Percentiles rank a stretch among this genome's conserved stretches.
Conservation (phyloP, 345 rosid species). For the Bruguiera parviflora region DNA sequence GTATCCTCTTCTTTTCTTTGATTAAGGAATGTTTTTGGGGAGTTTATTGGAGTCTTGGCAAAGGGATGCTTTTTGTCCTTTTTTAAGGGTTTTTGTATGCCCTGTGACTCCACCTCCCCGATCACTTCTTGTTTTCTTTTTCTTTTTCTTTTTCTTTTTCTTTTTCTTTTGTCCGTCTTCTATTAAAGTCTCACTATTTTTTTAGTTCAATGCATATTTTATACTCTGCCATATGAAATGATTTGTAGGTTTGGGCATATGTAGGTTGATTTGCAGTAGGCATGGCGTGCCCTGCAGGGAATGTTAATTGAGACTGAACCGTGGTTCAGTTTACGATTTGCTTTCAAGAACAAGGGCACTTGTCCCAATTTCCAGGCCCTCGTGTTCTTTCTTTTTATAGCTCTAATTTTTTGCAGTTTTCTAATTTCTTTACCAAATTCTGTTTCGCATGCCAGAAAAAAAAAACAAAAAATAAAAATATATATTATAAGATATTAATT, state of each 20-base stretch:
- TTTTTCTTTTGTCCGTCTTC: too few relatives aligned
- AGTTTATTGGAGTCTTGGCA: neutral
- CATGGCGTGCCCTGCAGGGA: conserved; percentile 10
- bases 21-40: neutral
- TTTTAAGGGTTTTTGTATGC: neutral
- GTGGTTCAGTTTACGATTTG: conserved; percentile 17
- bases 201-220: too few relatives aligned
- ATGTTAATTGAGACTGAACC: conserved; percentile 15
- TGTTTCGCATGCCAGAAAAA: too few relatives aligned
- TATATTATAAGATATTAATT: too few relatives aligned
- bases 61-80: neutral
- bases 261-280: neutral
- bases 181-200: too few relatives aligned
- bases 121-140: neutral
- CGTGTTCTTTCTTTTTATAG: conserved; percentile 3
- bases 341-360: conserved; percentile 34
- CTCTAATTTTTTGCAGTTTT: conserved; percentile 7
- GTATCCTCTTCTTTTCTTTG: neutral
- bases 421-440: neutral
- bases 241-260: conserved; percentile 1
- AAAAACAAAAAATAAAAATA: too few relatives aligned
- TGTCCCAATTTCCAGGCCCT: conserved; percentile 31
- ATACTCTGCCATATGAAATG: neutral
- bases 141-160: too few relatives aligned
- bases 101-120: neutral